phyloP scores from a whole-genome alignment of 129 eudicot genomes.

The Oenanthe sinensis region DNA sequence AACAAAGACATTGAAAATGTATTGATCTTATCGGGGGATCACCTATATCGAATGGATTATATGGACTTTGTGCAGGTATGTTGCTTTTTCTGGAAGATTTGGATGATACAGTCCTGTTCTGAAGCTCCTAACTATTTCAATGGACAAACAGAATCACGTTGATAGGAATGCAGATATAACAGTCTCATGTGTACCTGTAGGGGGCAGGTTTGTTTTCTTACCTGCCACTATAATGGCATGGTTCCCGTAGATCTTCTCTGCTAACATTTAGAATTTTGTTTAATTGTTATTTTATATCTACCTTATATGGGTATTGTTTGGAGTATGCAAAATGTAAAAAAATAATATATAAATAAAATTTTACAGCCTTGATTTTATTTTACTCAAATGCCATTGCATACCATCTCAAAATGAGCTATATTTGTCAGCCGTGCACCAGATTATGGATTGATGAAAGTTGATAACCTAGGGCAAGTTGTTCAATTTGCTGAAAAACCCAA shows the following conservation, averaged over 20 bases:
- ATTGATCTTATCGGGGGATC: slow-evolving; percentile 88
- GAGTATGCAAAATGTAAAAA: not conserved
- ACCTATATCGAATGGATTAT: slow-evolving; percentile 89
- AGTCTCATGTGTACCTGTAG: slow-evolving; percentile 91
- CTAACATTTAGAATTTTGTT: not conserved
- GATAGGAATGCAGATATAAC: slow-evolving; percentile 87
- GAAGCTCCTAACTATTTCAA: slow-evolving; percentile 3
- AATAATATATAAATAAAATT: not conserved
- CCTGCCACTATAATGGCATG: not conserved
- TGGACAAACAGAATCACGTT: slow-evolving; percentile 71
- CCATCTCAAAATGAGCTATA: slow-evolving; percentile 18
- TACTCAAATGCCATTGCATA: not conserved
- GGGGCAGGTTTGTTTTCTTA: slow-evolving; percentile 50
- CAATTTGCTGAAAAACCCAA: slow-evolving; percentile 89
- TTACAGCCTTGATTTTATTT: not conserved
- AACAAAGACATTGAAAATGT: slow-evolving; percentile 81
- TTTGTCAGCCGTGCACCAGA: slow-evolving; percentile 80
- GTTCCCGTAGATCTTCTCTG: not conserved
- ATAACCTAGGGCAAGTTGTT: slow-evolving; percentile 64
- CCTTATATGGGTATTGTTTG: not conserved
- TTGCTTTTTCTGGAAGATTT: not conserved
- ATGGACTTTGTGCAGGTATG: slow-evolving; percentile 87
- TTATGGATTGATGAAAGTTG: slow-evolving; percentile 79
- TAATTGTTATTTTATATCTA: not conserved
- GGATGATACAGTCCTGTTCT: not conserved